Base-by-base conservation (phyloP, 208 protist species). In the Balamuthia mandrillaris region DNA sequence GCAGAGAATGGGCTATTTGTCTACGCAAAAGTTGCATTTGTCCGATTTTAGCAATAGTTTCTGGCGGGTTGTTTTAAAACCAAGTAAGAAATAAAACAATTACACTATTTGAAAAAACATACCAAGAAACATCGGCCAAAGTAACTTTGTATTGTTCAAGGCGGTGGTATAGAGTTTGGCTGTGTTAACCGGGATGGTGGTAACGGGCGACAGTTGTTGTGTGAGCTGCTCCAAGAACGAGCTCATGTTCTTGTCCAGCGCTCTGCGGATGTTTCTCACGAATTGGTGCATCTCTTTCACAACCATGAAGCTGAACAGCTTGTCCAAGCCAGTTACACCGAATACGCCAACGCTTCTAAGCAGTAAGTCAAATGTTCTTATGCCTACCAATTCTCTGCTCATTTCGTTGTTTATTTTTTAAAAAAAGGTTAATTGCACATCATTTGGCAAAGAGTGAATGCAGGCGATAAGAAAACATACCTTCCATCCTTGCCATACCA, bases 261-360 rank as follows among this genome's bases (percentile, higher is more conserved):
- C 52, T 39, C 52, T 63, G 49, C 56, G 77, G 39, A 70, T 27
- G 6, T 37, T 63, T 16, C 39, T 39, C 10, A 68, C 56, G 54
- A 84, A 84, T 3, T 31, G 45, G 49, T 81, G 35, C 33, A 98
- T 77, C 66, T 97, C 94, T 31, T 95, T 96, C 16, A 95, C 95
- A 29, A 95, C 91, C 68, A 98, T 95, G 85, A 97, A 97, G 81
- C 91, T 94, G 9, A 97, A 86, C 12, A 98, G 89, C 31, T 91
- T 86, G 85, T 98, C 96, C 1, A 94, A 47, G 47, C 87, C 91
- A 1, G 54, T 85, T 5, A 94, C 29, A 52, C 91, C 91, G 58
- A 91, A 89, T 1, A 91, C 88, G 42, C 96, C 95, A 47, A 98
- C 87, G 16, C 93, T 92, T 35, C 93, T 82, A 5, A 93, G 88